Evolutionary conservation across 345 rosid genomes (phyloP), one percentile per base, ranked within the genome.

Genomic region (Citrus inodora): DNA sequence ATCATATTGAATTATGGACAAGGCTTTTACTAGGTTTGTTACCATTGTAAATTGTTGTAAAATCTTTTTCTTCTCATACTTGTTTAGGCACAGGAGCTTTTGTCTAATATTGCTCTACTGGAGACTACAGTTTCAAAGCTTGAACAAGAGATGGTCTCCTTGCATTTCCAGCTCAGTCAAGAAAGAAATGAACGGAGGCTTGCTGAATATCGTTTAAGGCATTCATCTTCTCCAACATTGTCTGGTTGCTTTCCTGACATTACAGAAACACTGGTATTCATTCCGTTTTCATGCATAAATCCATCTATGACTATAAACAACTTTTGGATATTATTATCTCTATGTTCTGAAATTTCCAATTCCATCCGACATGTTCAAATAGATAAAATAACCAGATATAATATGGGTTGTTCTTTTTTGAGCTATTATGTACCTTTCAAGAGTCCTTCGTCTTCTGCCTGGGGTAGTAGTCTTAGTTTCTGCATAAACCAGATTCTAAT

Each of bases 161-260:
- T 94, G 83, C 92, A 93, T 81, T 93, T 92, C 91, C 97, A 93
- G 80, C 90, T 94, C 76, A 93, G 97, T 85, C 98, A 93, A 89
- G 98, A 93, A 80, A 89, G 92, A 83, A 93, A 94, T 82, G 97
- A 94, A 76, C 83, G 97, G 53, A 87, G 89, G 84, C 93, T 94
- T 24, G 91, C 94, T 38, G 98, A 93, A 83, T 94, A 91, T 81
- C 91, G 84, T 74, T 73, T 90, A 79, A 84, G 88, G 82, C 94
- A 88, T 62, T 85, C 89, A 17, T 75, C 91, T 81, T 84, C 90
- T 70, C 86, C 85, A 75, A 78, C 90, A 63, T 84, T 88, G 73
- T 79, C 89, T 79, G 79, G 76, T 70, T 80, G 56, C 76, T 61
- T 81, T 56, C 72, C 82, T 11, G 77, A 79, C 40, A 76, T 38